These are phyloP conservation scores for Talaromyces stipitatus DNA, from an alignment of 495 filamentous ascomycete species.

Conservation along the genomic window DNA sequence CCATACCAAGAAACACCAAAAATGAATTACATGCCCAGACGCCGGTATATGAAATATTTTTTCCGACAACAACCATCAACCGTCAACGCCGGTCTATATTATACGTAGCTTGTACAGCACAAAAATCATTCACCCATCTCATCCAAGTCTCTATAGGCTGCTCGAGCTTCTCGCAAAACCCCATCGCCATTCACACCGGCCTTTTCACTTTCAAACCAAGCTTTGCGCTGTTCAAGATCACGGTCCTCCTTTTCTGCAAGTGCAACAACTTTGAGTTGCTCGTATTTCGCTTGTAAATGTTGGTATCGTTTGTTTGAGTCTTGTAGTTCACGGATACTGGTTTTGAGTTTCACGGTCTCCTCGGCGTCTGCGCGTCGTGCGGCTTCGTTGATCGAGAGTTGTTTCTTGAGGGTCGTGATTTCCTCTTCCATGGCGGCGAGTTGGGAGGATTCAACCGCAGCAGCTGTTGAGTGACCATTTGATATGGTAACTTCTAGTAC, in stretches of 20 bases:
- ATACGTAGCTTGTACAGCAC: not conserved
- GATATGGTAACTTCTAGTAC: constrained; percentile 11
- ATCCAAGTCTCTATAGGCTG: constrained; percentile 17
- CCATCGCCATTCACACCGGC: constrained; percentile 37
- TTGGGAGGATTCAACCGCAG: constrained; percentile 20
- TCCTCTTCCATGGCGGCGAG: constrained; percentile 28
- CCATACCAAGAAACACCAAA: not conserved
- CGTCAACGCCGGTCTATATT: not conserved
- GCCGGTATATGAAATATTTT: not conserved
- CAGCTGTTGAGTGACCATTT: not conserved
- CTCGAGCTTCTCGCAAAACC: constrained; percentile 27
- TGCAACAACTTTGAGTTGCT: constrained; percentile 25
- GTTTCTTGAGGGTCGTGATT: constrained; percentile 31
- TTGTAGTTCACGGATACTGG: constrained; percentile 27
- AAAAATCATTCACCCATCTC: not conserved
- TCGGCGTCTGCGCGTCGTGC: constrained; percentile 28
- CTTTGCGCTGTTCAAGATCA: constrained; percentile 29
- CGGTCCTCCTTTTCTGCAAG: constrained; percentile 36
- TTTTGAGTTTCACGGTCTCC: constrained; percentile 32
- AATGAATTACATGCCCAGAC: not conserved
- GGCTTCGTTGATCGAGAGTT: constrained; percentile 28
- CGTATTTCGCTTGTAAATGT: constrained; percentile 29
- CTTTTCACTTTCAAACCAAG: constrained; percentile 40
- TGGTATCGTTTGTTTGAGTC: constrained; percentile 37
- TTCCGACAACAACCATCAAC: not conserved